These are phyloP conservation scores for Nakaseomyces delphensis DNA, from an alignment of 1,139 yeast genomes.

Conservation along the genomic window DNA sequence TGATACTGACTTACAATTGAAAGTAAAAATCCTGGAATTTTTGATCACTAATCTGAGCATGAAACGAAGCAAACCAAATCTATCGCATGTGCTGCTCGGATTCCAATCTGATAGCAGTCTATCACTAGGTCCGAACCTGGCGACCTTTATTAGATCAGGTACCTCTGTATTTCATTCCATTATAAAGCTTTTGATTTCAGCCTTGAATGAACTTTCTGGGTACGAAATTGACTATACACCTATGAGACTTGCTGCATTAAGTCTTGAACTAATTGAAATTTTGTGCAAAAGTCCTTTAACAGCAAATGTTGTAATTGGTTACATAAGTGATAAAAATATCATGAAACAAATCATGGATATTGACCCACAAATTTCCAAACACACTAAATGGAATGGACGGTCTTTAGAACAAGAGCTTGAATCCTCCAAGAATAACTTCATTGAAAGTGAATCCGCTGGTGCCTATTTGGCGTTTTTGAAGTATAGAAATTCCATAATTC, in stretches of 20 bases:
- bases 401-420: constrained; percentile 33
- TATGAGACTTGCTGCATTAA: constrained; percentile 47
- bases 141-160: constrained; percentile 43
- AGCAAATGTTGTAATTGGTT: constrained; percentile 43
- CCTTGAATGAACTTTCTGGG: constrained; percentile 38
- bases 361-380: constrained; percentile 45
- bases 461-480: constrained; percentile 55
- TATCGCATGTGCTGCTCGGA: constrained; percentile 73
- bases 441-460: constrained; percentile 36
- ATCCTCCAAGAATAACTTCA: constrained; percentile 35
- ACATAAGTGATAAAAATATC: constrained; percentile 44
- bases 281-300: constrained; percentile 50
- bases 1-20: constrained; percentile 38
- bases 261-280: constrained; percentile 53
- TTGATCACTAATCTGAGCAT: constrained; percentile 42
- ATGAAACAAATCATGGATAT: constrained; percentile 44
- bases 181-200: constrained; percentile 40
- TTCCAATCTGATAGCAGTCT: constrained; percentile 42
- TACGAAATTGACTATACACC: constrained; percentile 45
- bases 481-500: constrained; percentile 54
- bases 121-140: constrained; percentile 37
- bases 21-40: constrained; percentile 51
- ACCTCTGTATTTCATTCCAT: constrained; percentile 51
- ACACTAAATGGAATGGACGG: constrained; percentile 45
- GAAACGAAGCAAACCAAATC: constrained; percentile 37